Conservation (phyloP, 805 yeast species). For the Ogataea trehalophila region DNA sequence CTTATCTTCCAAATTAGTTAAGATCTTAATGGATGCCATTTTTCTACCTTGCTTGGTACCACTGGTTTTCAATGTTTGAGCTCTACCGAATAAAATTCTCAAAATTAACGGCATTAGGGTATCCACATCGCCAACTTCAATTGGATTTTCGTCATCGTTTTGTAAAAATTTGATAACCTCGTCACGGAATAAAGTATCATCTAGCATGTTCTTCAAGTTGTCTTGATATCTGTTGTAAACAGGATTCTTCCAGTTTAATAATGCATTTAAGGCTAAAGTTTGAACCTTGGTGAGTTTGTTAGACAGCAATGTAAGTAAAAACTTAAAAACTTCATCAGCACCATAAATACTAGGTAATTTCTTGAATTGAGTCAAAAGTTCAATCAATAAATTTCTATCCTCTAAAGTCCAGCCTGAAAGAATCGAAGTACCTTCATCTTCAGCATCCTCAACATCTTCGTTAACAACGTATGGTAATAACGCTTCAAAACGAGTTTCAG, state of each 20-base stretch:
- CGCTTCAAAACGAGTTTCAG: conserved; percentile 55
- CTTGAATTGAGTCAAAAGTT: conserved; percentile 59
- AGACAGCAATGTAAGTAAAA: conserved; percentile 53
- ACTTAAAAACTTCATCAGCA: conserved; percentile 47
- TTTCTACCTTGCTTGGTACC: conserved; percentile 72
- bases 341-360: conserved; percentile 52
- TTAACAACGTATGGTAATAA: conserved; percentile 56
- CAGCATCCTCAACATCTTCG: conserved; percentile 31
- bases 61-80: conserved; percentile 62
- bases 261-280: conserved; percentile 62
- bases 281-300: conserved; percentile 61
- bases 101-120: conserved; percentile 66
- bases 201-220: conserved; percentile 67
- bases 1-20: conserved; percentile 51
- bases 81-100: conserved; percentile 81
- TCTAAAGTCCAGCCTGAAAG: conserved; percentile 24
- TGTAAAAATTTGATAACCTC: conserved; percentile 66
- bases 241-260: conserved; percentile 59
- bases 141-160: conserved; percentile 42
- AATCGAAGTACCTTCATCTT: conserved; percentile 20
- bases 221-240: conserved; percentile 65
- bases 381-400: conserved; percentile 57
- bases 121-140: conserved; percentile 58
- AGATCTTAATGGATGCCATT: conserved; percentile 58
- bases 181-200: conserved; percentile 80